Base-by-base conservation (phyloP, 2,329 filamentous ascomycete genomes). In the Claviceps sorghi region DNA sequence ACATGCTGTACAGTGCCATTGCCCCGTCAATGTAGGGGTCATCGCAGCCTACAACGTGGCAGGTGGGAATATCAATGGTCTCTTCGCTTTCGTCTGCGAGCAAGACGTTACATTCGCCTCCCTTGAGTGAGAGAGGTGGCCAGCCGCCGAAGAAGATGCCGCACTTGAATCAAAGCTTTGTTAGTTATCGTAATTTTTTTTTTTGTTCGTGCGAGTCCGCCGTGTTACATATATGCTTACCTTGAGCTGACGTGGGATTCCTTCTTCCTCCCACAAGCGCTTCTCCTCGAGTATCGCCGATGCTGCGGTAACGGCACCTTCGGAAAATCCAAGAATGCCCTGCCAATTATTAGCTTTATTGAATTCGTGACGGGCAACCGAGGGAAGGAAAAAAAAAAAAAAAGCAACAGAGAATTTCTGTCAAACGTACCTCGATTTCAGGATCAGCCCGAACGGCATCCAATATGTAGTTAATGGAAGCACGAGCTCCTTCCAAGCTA, bases 21-120 rank as follows among this genome's bases (percentile, higher is more conserved):
- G 77, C 76, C 0, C 80, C 79, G 36, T 79, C 69, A 2, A 82
- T 70, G 57, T 82, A 83, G 0, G 79, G 80, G 57, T 83, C 80
- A 53, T 71, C 64, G 11, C 73, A 76, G 10, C 75, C 75, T 48
- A 79, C 71, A 56, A 77, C 72, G 56, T 78, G 75, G 52, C 72
- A 72, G 0, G 74, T 78, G 2, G 73, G 74, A 32, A 77, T 69
- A 57, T 77, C 71, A 51, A 78, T 75, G 55, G 72, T 60, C 36
- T 68, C 62, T 9, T 77, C 72, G 4, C 67, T 69, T 54, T 75
- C 71, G 55, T 78, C 75, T 2, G 70, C 64, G 6, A 78, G 66
- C 3, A 77, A 11, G 61, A 60, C 71, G 70, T n/a, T 68, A 62
- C 41, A 71, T 70, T 0, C 58, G 68, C 56, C 57, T 3, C 57